These are phyloP conservation scores for Thermoascus crustaceus DNA, from an alignment of 2,329 filamentous ascomycete genomes.

Conservation along the genomic window DNA sequence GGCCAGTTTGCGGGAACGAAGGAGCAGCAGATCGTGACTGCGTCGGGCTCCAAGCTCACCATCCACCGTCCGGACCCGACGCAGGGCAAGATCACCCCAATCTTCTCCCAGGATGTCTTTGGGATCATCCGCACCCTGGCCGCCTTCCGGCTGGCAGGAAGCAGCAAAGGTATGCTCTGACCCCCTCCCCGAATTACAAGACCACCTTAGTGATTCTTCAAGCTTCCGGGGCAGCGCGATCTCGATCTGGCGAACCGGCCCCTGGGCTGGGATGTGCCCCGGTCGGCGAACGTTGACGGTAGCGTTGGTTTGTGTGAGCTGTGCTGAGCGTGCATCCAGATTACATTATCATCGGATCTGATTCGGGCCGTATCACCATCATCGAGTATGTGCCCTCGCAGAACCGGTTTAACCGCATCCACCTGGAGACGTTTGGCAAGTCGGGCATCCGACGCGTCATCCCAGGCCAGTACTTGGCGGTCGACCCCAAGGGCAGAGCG, in stretches of 20 bases:
- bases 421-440: conserved; percentile 97
- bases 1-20: conserved; percentile 95
- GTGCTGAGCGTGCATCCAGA: conserved; percentile 54
- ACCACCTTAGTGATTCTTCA: conserved; percentile 64
- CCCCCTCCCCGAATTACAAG: conserved; percentile 21
- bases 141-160: conserved; percentile 84
- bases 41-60: conserved; percentile 79
- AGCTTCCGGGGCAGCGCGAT: conserved; percentile 50
- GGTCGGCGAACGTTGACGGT: conserved; percentile 25
- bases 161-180: conserved; percentile 74
- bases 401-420: conserved; percentile 80
- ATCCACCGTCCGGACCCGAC: conserved; percentile 78
- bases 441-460: conserved; percentile 89
- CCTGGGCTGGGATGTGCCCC: conserved; percentile 26
- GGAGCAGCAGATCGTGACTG: conserved; percentile 95
- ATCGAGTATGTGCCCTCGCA: conserved; percentile 81
- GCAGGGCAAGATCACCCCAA: conserved; percentile 75
- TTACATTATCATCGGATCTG: conserved; percentile 89
- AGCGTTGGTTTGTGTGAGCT: conserved; percentile 21
- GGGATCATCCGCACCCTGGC: conserved; percentile 87
- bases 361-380: conserved; percentile 91
- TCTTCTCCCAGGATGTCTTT: conserved; percentile 90
- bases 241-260: conserved; percentile 23
- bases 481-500: conserved; percentile 90
- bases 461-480: conserved; percentile 90